Conservation (phyloP, 768 basidiomycete genomes). For the Termitomyces sp. region DNA sequence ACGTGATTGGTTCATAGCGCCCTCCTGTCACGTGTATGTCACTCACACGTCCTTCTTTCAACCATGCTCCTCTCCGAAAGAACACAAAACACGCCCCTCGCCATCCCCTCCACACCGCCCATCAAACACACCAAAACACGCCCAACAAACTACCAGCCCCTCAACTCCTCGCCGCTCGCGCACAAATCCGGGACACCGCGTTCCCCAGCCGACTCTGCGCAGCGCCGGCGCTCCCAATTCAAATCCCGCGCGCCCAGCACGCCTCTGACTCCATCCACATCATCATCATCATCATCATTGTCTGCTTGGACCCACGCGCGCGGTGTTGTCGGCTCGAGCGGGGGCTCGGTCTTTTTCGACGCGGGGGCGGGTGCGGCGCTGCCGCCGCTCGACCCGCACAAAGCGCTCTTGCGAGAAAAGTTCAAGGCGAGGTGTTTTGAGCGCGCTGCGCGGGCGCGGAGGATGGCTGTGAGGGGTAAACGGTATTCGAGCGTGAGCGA, state of each 20-base stretch:
- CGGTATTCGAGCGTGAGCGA: slow-evolving; percentile 28
- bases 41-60: no score
- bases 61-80: neutral
- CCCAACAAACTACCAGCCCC: slow-evolving; percentile 22
- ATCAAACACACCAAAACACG: neutral
- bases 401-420: slow-evolving; percentile 49
- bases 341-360: slow-evolving; percentile 20
- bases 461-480: slow-evolving; percentile 37
- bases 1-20: no score
- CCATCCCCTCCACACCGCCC: slow-evolving; percentile 4
- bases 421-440: slow-evolving; percentile 60
- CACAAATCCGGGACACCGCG: slow-evolving; percentile 21
- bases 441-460: slow-evolving; percentile 51
- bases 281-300: no score
- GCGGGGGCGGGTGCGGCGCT: slow-evolving; percentile 6
- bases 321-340: slow-evolving; percentile 12
- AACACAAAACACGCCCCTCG: slow-evolving; percentile 9
- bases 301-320: slow-evolving; percentile 12
- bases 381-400: slow-evolving; percentile 34
- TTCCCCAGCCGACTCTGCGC: slow-evolving; percentile 30
- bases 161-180: slow-evolving; percentile 49
- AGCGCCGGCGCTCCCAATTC: slow-evolving; percentile 50
- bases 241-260: slow-evolving; percentile 29
- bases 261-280: slow-evolving; percentile 19
- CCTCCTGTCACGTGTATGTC: no score